Conservation (phyloP, 352 stramenopile genomes). For the Phytopythium aichiense region DNA sequence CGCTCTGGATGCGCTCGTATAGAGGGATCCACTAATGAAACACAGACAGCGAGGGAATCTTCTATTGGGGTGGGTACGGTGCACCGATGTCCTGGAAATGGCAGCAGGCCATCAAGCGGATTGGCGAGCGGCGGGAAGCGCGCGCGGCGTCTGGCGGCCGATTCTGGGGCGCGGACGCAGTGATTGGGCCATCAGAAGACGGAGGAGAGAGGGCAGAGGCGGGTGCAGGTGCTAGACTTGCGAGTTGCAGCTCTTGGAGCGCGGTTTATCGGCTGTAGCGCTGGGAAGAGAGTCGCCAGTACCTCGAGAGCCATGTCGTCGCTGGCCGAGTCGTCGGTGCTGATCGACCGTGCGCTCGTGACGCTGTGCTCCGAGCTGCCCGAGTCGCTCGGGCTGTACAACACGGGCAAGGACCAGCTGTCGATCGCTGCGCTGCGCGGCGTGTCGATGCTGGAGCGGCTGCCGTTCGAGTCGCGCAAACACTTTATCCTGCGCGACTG, state of each 20-base stretch:
- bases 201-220: not conserved
- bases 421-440: slow-evolving; percentile 49
- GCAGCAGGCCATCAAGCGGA: not conserved
- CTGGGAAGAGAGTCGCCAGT: not conserved
- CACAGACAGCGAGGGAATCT: too few relatives aligned
- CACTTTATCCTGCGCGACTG: slow-evolving; percentile 63
- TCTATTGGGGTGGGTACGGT: too few relatives aligned
- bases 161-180: not conserved
- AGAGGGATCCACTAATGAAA: not conserved
- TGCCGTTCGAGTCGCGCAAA: slow-evolving; percentile 57
- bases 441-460: slow-evolving; percentile 48
- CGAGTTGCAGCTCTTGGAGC: not conserved
- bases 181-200: not conserved
- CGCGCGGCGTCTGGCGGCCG: not conserved
- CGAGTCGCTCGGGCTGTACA: slow-evolving; percentile 75
- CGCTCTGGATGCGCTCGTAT: not conserved
- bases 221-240: not conserved
- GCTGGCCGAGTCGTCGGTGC: slow-evolving; percentile 59
- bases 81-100: not conserved
- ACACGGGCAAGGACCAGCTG: slow-evolving; percentile 68
- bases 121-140: not conserved
- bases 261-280: too few relatives aligned
- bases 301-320: slow-evolving; percentile 31
- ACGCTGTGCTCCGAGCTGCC: slow-evolving; percentile 72
- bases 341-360: slow-evolving; percentile 75